Evolutionary conservation across 2,329 filamentous ascomycete species (phyloP), one percentile per base, ranked within the genome.

Genomic region (Phoma sp.): DNA sequence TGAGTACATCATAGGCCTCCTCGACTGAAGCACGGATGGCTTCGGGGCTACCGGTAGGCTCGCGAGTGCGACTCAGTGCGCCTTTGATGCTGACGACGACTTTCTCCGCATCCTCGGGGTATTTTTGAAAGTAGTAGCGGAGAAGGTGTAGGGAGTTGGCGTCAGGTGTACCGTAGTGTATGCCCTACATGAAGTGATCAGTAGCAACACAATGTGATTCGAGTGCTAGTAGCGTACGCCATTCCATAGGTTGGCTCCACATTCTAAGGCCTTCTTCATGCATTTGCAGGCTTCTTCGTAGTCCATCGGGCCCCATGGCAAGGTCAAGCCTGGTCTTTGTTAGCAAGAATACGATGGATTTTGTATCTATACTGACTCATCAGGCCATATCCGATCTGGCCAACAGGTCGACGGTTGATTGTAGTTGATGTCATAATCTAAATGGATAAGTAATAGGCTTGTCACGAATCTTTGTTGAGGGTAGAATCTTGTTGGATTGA

Each of bases 31-130:
- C 67, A 7, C 70, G 68, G 1, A 79, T 70, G 50, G 77, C 77
- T 29, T 76, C 73, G 22, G 66, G 67, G 33, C 66, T 72, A 33
- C 78, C 77, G 58, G 80, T 75, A 0, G 74, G 72, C 3, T 49
- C 63, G 50, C 77, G 50, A n/a, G 57, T 57, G 7, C 62, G 64
- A 49, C 70, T 64, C 14, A 72, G 39, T 5, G 78, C 79, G 8
- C 80, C 79, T 60, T 82, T 82, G 71, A 83, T 78, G 23, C 71
- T 77, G 11, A 83, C 57, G 5, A 80, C 75, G 7, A 83, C 75
- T 55, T 80, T 80, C 22, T 75, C 66, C 0, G 78, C 79, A 60
- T 83, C 79, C 27, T 75, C 75, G 7, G 81, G 80, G 57, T 82
- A 79, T 58, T 79, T 77, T 30, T 73, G 73, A 59, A 83, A 83